A percentile compares a stretch with the other conserved stretches of the same genome.
phyloP scores from a whole-genome alignment of 768 basidiomycete species.

The Infundibulicybe gibba region DNA sequence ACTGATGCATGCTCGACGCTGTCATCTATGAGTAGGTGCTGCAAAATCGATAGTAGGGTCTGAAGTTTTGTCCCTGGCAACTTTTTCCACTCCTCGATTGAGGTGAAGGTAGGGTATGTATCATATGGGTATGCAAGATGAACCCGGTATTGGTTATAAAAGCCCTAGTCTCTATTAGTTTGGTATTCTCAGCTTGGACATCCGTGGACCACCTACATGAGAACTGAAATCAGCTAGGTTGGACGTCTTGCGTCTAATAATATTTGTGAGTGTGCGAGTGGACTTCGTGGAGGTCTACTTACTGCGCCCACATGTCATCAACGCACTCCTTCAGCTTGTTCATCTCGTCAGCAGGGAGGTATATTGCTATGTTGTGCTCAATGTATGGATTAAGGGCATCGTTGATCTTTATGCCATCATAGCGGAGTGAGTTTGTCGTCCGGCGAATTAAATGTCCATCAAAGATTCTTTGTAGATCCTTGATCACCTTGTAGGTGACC shows the following conservation, averaged over 20 bases:
- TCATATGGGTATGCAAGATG: background rate
- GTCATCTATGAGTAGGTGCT: background rate
- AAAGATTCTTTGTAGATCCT: background rate
- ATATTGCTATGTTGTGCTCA: background rate
- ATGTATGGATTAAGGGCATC: background rate
- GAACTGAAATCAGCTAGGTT: too few relatives aligned
- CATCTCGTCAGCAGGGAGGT: background rate
- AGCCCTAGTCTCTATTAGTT: background rate
- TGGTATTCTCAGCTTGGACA: background rate
- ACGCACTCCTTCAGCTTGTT: background rate
- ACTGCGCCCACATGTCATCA: background rate
- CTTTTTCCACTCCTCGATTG: background rate
- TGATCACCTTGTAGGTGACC: background rate
- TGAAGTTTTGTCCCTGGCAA: background rate
- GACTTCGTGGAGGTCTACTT: too few relatives aligned
- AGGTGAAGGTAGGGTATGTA: background rate
- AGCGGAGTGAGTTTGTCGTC: background rate
- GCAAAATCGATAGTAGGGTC: background rate
- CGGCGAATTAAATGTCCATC: background rate
- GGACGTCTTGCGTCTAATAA: too few relatives aligned
- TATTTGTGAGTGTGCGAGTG: too few relatives aligned
- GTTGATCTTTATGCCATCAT: slow-evolving; percentile 2
- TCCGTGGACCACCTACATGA: background rate
- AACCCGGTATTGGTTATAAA: background rate
- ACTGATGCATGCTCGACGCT: background rate